Evolutionary conservation across 495 filamentous ascomycete genomes (phyloP).

Genomic region (Penicillium paxilli): DNA sequence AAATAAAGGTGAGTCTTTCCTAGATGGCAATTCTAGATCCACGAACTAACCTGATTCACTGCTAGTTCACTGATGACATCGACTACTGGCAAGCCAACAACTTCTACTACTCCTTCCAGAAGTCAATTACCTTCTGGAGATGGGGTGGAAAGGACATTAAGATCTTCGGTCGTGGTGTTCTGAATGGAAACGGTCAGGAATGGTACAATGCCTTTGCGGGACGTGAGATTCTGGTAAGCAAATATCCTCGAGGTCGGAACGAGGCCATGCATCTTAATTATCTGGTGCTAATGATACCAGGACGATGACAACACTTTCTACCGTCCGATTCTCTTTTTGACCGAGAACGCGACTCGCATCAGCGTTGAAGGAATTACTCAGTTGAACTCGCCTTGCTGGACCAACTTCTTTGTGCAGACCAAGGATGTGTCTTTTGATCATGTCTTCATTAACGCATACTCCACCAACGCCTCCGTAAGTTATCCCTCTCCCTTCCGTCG

Average conservation of each 20-base stretch:
- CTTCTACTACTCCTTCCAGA: constrained; percentile 58
- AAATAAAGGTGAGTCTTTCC: constrained; percentile 48
- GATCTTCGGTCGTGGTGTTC: constrained; percentile 51
- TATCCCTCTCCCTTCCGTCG: neutral
- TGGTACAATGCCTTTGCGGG: constrained; percentile 53
- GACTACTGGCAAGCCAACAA: constrained; percentile 59
- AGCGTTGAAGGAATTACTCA: constrained; percentile 56
- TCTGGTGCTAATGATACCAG: constrained; percentile 17
- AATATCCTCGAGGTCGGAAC: neutral
- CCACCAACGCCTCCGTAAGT: constrained; percentile 47
- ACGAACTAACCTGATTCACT: too few species aligned
- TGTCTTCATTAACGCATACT: constrained; percentile 53
- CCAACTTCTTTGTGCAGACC: constrained; percentile 55
- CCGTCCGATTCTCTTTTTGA: constrained; percentile 56
- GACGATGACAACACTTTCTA: constrained; percentile 52
- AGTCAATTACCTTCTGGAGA: constrained; percentile 61
- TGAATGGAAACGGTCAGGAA: constrained; percentile 57
- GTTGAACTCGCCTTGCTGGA: constrained; percentile 61
- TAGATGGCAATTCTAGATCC: too few species aligned
- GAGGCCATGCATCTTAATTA: too few species aligned
- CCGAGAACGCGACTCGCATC: constrained; percentile 56
- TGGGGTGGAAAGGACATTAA: constrained; percentile 59
- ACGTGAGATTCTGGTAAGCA: constrained; percentile 40
- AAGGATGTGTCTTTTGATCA: constrained; percentile 53
- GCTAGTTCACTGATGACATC: constrained; percentile 57